Conservation (phyloP, 352 stramenopile genomes). For the Globisporangium camurandrum region DNA sequence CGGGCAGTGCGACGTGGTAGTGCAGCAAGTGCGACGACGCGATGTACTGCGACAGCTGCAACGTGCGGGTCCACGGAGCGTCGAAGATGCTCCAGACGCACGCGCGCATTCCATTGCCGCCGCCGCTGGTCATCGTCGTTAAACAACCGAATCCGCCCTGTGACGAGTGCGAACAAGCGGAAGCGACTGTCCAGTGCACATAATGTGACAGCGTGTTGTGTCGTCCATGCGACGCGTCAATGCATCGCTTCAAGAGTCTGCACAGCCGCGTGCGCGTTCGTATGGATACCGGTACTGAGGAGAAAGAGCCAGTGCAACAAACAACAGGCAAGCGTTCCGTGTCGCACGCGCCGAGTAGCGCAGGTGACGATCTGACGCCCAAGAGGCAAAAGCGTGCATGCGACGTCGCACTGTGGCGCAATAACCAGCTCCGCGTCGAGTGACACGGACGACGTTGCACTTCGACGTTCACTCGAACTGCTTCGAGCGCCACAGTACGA, state of each 20-base stretch:
- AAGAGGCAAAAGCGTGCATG: background rate
- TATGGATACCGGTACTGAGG: constrained; percentile 1
- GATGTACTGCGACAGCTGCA: constrained; percentile 58
- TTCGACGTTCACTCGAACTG: too few species aligned
- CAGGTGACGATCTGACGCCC: constrained; percentile 4
- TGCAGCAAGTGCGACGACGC: constrained; percentile 52
- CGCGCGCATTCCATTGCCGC: constrained; percentile 29
- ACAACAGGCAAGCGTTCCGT: too few species aligned
- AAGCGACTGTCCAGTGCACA: constrained; percentile 32
- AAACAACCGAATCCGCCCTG: constrained; percentile 21
- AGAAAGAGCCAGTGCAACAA: constrained; percentile 9
- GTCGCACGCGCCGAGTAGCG: too few species aligned
- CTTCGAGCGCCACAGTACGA: too few species aligned
- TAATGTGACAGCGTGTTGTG: constrained; percentile 57
- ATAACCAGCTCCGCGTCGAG: too few species aligned
- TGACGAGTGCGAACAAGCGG: constrained; percentile 39
- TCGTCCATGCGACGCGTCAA: constrained; percentile 37
- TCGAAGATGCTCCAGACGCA: constrained; percentile 62
- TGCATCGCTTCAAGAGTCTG: constrained; percentile 74
- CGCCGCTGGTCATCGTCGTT: too few species aligned
- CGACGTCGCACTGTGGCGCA: too few species aligned
- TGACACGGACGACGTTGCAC: too few species aligned
- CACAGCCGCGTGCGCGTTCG: constrained; percentile 29
- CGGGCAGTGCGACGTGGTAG: constrained; percentile 29
- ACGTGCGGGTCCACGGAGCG: constrained; percentile 41